These are phyloP conservation scores for Craspedostauros australis DNA, from an alignment of 108 stramenopile species.

Conservation along the genomic window DNA sequence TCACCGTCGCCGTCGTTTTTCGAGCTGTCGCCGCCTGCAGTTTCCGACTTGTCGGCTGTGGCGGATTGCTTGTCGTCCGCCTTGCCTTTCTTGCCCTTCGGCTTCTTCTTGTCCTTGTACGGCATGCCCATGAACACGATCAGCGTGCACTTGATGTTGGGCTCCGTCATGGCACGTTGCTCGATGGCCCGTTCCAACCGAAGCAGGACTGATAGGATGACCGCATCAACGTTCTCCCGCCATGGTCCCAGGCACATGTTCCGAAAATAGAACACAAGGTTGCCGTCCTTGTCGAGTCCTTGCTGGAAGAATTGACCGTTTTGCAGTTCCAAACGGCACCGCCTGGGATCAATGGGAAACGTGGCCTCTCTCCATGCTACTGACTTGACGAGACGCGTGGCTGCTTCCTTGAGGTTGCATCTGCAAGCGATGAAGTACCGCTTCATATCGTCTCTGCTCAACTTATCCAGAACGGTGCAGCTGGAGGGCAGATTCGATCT, in stretches of 20 bases:
- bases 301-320: constrained; percentile 70
- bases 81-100: background rate
- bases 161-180: constrained; percentile 6
- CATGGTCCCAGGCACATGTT: constrained; percentile 57
- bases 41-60: background rate
- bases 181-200: constrained; percentile 44
- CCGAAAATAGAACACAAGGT: constrained; percentile 73
- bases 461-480: constrained; percentile 20
- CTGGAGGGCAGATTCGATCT: too few relatives aligned
- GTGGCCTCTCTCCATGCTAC: constrained; percentile 52
- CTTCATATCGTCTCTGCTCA: constrained; percentile 38
- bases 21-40: constrained; percentile 2
- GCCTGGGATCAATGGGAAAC: constrained; percentile 56
- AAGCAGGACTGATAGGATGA: constrained; percentile 42
- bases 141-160: constrained; percentile 37
- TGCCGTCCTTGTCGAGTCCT: constrained; percentile 42
- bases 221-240: constrained; percentile 48
- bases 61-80: background rate
- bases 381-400: constrained; percentile 47
- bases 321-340: constrained; percentile 58
- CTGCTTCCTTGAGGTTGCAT: constrained; percentile 40
- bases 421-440: constrained; percentile 35
- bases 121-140: constrained; percentile 43
- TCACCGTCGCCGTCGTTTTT: background rate
- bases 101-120: constrained; percentile 2